Evolutionary conservation across 345 rosid genomes (phyloP).

Genomic region (Aquilaria yunnanensis): DNA sequence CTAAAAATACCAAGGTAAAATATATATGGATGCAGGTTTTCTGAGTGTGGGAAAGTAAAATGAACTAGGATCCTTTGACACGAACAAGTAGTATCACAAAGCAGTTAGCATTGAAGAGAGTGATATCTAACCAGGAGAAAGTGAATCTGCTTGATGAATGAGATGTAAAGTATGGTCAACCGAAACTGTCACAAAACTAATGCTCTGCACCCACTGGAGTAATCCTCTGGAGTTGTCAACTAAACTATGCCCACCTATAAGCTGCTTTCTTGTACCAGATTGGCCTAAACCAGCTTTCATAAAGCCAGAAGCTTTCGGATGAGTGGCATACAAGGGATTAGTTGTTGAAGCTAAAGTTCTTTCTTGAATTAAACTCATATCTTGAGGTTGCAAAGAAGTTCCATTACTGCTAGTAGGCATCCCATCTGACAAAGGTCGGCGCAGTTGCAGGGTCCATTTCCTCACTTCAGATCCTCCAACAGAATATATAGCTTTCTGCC

Average conservation of each 20-base stretch:
- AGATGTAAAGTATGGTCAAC: conserved; percentile 81
- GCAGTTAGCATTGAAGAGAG: background rate
- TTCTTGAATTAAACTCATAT: conserved; percentile 88
- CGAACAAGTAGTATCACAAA: background rate
- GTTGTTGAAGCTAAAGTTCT: conserved; percentile 84
- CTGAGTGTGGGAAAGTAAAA: background rate
- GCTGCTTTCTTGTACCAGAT: conserved; percentile 71
- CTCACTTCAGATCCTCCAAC: conserved; percentile 89
- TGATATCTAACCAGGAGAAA: conserved; percentile 58
- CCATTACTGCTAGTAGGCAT: conserved; percentile 66
- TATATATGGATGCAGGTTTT: too few species aligned
- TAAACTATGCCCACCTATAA: conserved; percentile 55
- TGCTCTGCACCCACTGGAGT: conserved; percentile 97
- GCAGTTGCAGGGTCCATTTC: conserved; percentile 92
- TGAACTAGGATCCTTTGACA: background rate
- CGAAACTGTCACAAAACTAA: conserved; percentile 78
- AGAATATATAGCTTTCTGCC: conserved; percentile 96
- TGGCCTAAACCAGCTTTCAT: conserved; percentile 89
- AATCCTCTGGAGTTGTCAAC: conserved; percentile 76
- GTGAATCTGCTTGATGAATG: conserved; percentile 70
- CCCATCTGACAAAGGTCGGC: conserved; percentile 81
- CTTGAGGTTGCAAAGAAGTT: conserved; percentile 79
- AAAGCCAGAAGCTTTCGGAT: conserved; percentile 72
- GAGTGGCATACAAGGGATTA: conserved; percentile 75
- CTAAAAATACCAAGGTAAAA: too few species aligned